Evolutionary conservation across 192 early-diverging fungal species (phyloP).

Genomic region (Kickxella alabastrina): DNA sequence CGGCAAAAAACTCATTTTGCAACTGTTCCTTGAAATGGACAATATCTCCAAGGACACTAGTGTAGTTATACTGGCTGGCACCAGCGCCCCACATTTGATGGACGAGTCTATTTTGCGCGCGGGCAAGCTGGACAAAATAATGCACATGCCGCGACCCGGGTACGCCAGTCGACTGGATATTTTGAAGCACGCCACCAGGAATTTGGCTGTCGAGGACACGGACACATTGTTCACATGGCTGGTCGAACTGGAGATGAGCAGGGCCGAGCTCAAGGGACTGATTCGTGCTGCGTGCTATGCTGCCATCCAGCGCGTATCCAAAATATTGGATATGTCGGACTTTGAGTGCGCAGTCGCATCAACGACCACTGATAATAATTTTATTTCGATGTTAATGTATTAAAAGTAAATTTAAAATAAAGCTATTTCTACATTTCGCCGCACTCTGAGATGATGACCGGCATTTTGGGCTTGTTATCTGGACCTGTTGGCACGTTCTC

Average conservation of each 20-base stretch:
- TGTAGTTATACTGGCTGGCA: slow-evolving; percentile 81
- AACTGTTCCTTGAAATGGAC: slow-evolving; percentile 79
- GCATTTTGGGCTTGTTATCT: slow-evolving; percentile 80
- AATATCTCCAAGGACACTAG: slow-evolving; percentile 47
- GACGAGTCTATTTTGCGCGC: slow-evolving; percentile 74
- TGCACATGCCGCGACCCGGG: slow-evolving; percentile 67
- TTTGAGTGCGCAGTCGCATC: slow-evolving; percentile 8
- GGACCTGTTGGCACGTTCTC: slow-evolving; percentile 89
- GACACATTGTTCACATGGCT: slow-evolving; percentile 4
- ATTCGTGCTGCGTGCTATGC: slow-evolving; percentile 41
- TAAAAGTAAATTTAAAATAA: not conserved
- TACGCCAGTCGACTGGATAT: slow-evolving; percentile 60
- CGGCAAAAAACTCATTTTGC: slow-evolving; percentile 72
- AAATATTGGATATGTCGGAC: not conserved
- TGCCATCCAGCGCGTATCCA: slow-evolving; percentile 20
- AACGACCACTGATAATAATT: not conserved
- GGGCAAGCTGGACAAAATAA: slow-evolving; percentile 77
- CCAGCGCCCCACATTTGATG: slow-evolving; percentile 73
- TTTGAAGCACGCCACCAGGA: slow-evolving; percentile 45
- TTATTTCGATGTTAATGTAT: not conserved
- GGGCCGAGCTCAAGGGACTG: slow-evolving; percentile 39
- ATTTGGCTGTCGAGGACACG: slow-evolving; percentile 20
- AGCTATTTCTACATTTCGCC: slow-evolving; percentile 55
- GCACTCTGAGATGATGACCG: slow-evolving; percentile 77
- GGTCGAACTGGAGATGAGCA: slow-evolving; percentile 20